A percentile compares a stretch with the other conserved stretches of the same genome.
These are phyloP conservation scores for Claviceps paspali DNA, from an alignment of 2,329 filamentous ascomycete genomes.

Conservation along the genomic window DNA sequence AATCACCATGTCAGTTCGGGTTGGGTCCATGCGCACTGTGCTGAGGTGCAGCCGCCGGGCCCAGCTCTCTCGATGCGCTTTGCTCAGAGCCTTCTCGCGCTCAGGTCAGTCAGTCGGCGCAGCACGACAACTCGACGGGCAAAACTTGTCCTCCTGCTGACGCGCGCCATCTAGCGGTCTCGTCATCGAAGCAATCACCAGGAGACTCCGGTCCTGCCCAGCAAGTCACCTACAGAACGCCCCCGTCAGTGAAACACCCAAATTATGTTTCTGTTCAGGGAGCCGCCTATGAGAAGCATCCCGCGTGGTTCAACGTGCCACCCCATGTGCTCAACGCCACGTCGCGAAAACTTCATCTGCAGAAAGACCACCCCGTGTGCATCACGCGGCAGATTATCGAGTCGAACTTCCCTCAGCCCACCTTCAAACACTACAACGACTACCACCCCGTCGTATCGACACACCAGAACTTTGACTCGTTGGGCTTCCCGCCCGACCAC, in stretches of 20 bases:
- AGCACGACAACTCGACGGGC: too few species aligned
- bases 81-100: not conserved
- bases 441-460: conserved; percentile 75
- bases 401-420: conserved; percentile 61
- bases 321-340: conserved; percentile 59
- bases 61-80: conserved; percentile 6
- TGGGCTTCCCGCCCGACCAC: conserved; percentile 80
- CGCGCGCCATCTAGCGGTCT: not conserved
- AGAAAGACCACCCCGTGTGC: conserved; percentile 73
- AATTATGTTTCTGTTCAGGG: conserved; percentile 34
- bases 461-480: conserved; percentile 86
- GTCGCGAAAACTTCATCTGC: conserved; percentile 70
- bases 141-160: not conserved
- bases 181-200: not conserved
- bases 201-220: conserved; percentile 29
- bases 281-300: conserved; percentile 50
- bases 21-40: conserved; percentile 14
- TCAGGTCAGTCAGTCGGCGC: conserved; percentile 5
- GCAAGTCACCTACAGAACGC: conserved; percentile 46
- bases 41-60: conserved; percentile 11
- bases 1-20: conserved; percentile 12
- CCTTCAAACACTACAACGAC: conserved; percentile 62
- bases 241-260: too few species aligned
- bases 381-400: conserved; percentile 91
- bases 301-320: conserved; percentile 72